A percentile compares a stretch with the other conserved stretches of the same genome.
These are phyloP conservation scores for Penicillium lagena DNA, from an alignment of 495 filamentous ascomycete species.

Conservation along the genomic window DNA sequence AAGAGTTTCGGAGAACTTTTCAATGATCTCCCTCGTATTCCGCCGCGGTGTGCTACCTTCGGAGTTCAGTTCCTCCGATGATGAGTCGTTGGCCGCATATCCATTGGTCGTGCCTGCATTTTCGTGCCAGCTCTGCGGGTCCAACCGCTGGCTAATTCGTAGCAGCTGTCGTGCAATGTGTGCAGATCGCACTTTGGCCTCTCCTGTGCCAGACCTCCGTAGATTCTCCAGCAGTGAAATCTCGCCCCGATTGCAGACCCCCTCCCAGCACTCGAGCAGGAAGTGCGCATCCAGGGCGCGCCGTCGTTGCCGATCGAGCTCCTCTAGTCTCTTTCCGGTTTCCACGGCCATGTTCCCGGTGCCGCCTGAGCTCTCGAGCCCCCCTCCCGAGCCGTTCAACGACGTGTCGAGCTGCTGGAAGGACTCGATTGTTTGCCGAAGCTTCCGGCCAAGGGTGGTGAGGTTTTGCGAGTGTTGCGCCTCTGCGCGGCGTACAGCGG, in stretches of 20 bases:
- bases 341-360: conserved; percentile 92
- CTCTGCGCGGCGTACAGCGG: conserved; percentile 85
- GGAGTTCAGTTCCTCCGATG: conserved; percentile 30
- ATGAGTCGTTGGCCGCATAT: conserved; percentile 19
- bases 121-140: conserved; percentile 64
- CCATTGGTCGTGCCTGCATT: conserved; percentile 57
- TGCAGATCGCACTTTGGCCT: conserved; percentile 83
- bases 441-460: conserved; percentile 74
- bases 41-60: conserved; percentile 31
- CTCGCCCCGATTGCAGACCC: conserved; percentile 80
- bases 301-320: conserved; percentile 84
- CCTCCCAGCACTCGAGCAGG: conserved; percentile 90
- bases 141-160: conserved; percentile 79
- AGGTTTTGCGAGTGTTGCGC: conserved; percentile 85
- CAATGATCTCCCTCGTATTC: conserved; percentile 84
- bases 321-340: conserved; percentile 88
- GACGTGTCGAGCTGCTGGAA: conserved; percentile 85
- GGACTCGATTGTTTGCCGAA: conserved; percentile 83
- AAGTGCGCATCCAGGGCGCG: conserved; percentile 91
- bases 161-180: conserved; percentile 84
- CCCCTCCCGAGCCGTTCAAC: conserved; percentile 43
- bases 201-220: conserved; percentile 66
- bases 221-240: conserved; percentile 76
- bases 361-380: conserved; percentile 59
- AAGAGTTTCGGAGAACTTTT: conserved; percentile 92